These are phyloP conservation scores for Ganoderma leucocontextum DNA, from an alignment of 1,284 basidiomycete species.

Conservation along the genomic window DNA sequence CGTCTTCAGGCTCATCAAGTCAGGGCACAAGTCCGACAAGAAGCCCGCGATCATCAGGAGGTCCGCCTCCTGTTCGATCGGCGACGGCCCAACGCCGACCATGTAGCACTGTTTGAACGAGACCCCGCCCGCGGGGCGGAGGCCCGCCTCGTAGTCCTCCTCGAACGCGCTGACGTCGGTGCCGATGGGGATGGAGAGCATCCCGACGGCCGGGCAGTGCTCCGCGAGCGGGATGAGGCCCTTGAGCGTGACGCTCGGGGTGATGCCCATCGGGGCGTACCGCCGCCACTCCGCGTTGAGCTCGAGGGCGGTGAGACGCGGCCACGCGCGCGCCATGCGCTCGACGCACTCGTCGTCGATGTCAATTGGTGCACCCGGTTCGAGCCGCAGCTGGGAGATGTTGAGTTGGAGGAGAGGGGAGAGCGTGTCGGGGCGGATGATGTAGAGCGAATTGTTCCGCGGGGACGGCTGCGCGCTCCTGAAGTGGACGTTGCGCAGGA, in stretches of 20 bases:
- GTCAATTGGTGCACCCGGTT: constrained; percentile 25
- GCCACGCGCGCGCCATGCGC: constrained; percentile 26
- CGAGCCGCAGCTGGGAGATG: constrained; percentile 21
- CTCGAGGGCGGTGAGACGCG: constrained; percentile 23
- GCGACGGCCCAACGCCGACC: constrained; percentile 22
- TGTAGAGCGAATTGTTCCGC: constrained; percentile 7
- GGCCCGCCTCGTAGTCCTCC: constrained; percentile 18
- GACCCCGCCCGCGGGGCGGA: constrained; percentile 23
- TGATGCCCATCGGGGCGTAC: constrained; percentile 2
- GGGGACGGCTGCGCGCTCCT: constrained; percentile 7
- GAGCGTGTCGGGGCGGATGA: constrained; percentile 23
- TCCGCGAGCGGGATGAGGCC: constrained; percentile 27
- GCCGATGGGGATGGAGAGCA: constrained; percentile 21
- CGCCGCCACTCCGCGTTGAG: constrained; percentile 29
- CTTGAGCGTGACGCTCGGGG: constrained; percentile 17
- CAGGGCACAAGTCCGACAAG: constrained; percentile 32
- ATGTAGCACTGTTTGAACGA: constrained; percentile 23
- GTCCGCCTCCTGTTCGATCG: constrained; percentile 14
- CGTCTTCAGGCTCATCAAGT: constrained; percentile 22
- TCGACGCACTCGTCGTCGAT: constrained; percentile 26
- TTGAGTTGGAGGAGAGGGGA: constrained; percentile 26
- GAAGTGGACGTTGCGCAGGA: constrained; percentile 17
- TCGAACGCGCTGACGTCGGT: constrained; percentile 19
- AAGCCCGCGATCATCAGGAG: constrained; percentile 25
- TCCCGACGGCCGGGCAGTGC: constrained; percentile 20